Percentiles rank a stretch among this genome's conserved stretches.
Conservation (phyloP, 768 basidiomycete genomes). For the Hypholoma sublateritium region DNA sequence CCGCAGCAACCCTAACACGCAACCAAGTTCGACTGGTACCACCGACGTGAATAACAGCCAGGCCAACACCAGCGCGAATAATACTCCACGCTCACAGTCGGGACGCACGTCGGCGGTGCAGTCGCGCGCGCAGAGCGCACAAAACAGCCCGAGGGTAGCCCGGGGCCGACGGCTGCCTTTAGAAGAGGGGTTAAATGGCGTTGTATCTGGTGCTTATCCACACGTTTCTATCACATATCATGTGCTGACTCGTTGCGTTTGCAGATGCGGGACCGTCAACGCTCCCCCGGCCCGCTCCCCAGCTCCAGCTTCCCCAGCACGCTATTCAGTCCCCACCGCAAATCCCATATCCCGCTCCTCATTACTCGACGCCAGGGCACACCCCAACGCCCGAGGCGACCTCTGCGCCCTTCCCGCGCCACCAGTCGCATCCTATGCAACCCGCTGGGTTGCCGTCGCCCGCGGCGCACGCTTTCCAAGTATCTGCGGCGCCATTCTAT, state of each 20-base stretch:
- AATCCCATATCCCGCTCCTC: not conserved
- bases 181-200: not conserved
- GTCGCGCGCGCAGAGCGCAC: slow-evolving; percentile 35
- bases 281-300: not conserved
- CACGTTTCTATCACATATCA: not conserved
- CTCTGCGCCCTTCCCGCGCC: slow-evolving; percentile 13
- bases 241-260: not conserved
- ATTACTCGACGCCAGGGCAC: not conserved
- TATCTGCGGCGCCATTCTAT: slow-evolving; percentile 7
- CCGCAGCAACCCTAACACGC: not conserved
- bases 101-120: slow-evolving; percentile 30
- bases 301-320: not conserved
- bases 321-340: not conserved
- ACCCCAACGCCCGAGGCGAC: slow-evolving; percentile 17
- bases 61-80: slow-evolving; percentile 7
- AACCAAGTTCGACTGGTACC: not conserved
- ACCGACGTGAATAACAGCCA: not conserved
- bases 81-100: slow-evolving; percentile 23
- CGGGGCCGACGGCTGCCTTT: not conserved
- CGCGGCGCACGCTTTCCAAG: slow-evolving; percentile 7
- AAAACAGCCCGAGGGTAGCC: slow-evolving; percentile 10
- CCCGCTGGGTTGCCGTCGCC: not conserved
- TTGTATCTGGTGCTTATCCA: not conserved
- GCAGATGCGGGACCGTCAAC: not conserved
- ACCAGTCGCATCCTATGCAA: slow-evolving; percentile 1